These are phyloP conservation scores for Cladosporium halotolerans DNA, from an alignment of 2,329 filamentous ascomycete species.

Conservation along the genomic window DNA sequence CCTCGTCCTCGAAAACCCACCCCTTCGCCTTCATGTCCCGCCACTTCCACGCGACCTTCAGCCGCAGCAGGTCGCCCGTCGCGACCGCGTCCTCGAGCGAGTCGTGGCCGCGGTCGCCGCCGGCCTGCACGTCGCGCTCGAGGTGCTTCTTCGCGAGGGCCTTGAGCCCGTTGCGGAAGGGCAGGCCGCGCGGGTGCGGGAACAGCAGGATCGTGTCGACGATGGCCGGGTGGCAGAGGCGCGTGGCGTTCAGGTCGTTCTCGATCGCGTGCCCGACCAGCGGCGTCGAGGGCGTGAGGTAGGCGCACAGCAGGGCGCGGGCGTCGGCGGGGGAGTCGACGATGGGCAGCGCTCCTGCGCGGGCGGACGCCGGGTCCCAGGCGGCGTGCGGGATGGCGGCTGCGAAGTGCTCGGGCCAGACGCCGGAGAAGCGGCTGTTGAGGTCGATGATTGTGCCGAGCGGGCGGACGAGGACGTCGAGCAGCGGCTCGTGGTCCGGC, in stretches of 20 bases:
- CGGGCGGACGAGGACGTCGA: slow-evolving; percentile 82
- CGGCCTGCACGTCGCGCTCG: slow-evolving; percentile 71
- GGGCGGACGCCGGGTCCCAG: slow-evolving; percentile 10
- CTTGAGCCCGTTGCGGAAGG: slow-evolving; percentile 72
- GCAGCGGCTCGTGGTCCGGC: slow-evolving; percentile 66
- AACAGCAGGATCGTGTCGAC: slow-evolving; percentile 83
- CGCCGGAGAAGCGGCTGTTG: slow-evolving; percentile 87
- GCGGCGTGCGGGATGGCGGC: slow-evolving; percentile 54
- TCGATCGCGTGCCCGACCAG: slow-evolving; percentile 91
- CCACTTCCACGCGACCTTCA: slow-evolving; percentile 47
- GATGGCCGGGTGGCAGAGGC: slow-evolving; percentile 76
- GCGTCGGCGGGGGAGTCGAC: slow-evolving; percentile 70
- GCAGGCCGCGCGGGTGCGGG: slow-evolving; percentile 70
- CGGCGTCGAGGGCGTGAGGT: slow-evolving; percentile 70
- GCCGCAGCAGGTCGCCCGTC: slow-evolving; percentile 76
- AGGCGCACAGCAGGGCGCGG: slow-evolving; percentile 67
- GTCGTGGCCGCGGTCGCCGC: slow-evolving; percentile 66
- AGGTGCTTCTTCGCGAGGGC: slow-evolving; percentile 64
- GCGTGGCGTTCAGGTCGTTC: slow-evolving; percentile 83
- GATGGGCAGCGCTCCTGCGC: slow-evolving; percentile 52
- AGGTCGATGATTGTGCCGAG: slow-evolving; percentile 80
- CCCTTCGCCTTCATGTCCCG: slow-evolving; percentile 1
- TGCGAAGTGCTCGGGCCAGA: slow-evolving; percentile 69
- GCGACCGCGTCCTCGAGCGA: slow-evolving; percentile 85
- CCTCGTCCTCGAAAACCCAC: background rate